Conservation (phyloP, 108 stramenopile species). For the Discostella stelligeroides region DNA sequence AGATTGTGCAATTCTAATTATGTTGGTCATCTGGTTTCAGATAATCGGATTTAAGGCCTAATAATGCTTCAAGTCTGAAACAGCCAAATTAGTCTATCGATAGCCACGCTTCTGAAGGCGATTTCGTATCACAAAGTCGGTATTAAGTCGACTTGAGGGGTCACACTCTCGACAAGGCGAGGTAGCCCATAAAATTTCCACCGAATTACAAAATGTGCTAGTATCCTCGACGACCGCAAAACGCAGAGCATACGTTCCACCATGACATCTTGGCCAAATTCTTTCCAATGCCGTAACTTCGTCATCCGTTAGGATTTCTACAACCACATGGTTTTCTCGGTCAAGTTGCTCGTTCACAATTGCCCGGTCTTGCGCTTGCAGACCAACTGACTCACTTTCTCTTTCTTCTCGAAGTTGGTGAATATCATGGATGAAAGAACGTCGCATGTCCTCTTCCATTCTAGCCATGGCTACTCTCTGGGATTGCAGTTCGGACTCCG, state of each 20-base stretch:
- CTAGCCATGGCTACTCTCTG: slow-evolving; percentile 69
- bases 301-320: slow-evolving; percentile 79
- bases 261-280: slow-evolving; percentile 56
- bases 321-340: slow-evolving; percentile 78
- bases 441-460: slow-evolving; percentile 52
- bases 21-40: not conserved
- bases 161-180: slow-evolving; percentile 79
- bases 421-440: slow-evolving; percentile 13
- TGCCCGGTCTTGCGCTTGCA: slow-evolving; percentile 22
- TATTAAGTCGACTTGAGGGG: slow-evolving; percentile 45
- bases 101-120: slow-evolving; percentile 42
- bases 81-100: not conserved
- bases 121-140: slow-evolving; percentile 36
- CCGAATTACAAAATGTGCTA: slow-evolving; percentile 11
- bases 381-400: not conserved
- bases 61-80: not conserved
- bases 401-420: slow-evolving; percentile 4
- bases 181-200: slow-evolving; percentile 57
- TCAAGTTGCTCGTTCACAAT: slow-evolving; percentile 66
- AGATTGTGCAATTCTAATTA: slow-evolving; percentile 25
- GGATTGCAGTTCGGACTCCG: slow-evolving; percentile 55
- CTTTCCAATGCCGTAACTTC: slow-evolving; percentile 72
- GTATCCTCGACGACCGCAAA: slow-evolving; percentile 50
- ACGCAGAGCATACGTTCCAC: slow-evolving; percentile 40
- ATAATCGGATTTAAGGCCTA: not conserved